A percentile compares a stretch with the other conserved stretches of the same genome.
phyloP scores from a whole-genome alignment of 2,329 filamentous ascomycete species.

The Fusarium denticulatum region DNA sequence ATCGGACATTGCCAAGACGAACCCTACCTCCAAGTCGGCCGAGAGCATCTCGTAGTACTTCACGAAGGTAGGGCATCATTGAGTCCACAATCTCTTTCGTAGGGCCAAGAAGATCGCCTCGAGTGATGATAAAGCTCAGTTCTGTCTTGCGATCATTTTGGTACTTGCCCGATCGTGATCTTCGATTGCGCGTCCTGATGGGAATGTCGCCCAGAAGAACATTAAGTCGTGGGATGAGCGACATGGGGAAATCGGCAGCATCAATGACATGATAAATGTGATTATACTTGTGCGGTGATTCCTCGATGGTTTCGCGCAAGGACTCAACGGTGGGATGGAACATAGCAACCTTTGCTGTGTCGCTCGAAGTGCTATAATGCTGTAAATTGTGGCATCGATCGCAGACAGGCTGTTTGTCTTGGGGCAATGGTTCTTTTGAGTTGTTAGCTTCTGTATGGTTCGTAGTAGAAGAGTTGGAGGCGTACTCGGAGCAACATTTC shows the following conservation, averaged over 20 bases:
- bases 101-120: slow-evolving; percentile 86
- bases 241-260: slow-evolving; percentile 96
- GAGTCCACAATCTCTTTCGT: slow-evolving; percentile 84
- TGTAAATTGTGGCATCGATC: slow-evolving; percentile 86
- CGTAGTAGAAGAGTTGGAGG: not conserved
- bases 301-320: slow-evolving; percentile 83
- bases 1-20: slow-evolving; percentile 87
- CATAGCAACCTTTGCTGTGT: slow-evolving; percentile 65
- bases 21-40: slow-evolving; percentile 73
- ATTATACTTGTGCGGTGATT: slow-evolving; percentile 90
- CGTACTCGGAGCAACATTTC: slow-evolving; percentile 30
- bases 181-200: slow-evolving; percentile 81
- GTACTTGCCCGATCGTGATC: slow-evolving; percentile 74
- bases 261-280: slow-evolving; percentile 96
- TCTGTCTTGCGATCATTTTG: slow-evolving; percentile 75
- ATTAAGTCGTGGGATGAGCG: slow-evolving; percentile 81
- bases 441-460: slow-evolving; percentile 12
- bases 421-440: slow-evolving; percentile 12
- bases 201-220: slow-evolving; percentile 75
- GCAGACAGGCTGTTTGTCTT: slow-evolving; percentile 71
- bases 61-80: slow-evolving; percentile 85
- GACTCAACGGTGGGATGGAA: slow-evolving; percentile 83
- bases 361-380: slow-evolving; percentile 74
- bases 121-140: slow-evolving; percentile 89
- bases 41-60: slow-evolving; percentile 80